Evolutionary conservation across 2,329 filamentous ascomycete species (phyloP), one percentile per base, ranked within the genome.

Genomic region (Colletotrichum simmondsii): DNA sequence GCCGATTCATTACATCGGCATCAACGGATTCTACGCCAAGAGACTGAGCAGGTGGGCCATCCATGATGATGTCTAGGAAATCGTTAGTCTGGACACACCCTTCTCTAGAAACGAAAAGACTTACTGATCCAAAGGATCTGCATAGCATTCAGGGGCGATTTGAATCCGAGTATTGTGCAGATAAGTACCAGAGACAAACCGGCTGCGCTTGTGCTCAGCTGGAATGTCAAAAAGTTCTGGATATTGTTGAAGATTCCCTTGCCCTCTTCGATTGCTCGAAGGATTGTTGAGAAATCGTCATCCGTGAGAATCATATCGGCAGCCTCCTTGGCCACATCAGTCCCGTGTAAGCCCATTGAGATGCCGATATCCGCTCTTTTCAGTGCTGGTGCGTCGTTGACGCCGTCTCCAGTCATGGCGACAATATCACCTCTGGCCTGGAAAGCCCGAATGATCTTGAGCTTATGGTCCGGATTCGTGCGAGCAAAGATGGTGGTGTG

Each of bases 241-340:
- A 99, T 98, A 82, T 99, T 99, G 89, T 97, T 98, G 84, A 99
- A 99, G 77, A 99, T 99, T 68, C 95, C 97, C 83, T 99, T 99
- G 83, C 97, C 97, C 85, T 99, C 97, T 82, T 99, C 97, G 74
- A 99, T 99, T 35, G 97, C 97, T 72, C 92, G 94, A 12, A 99
- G 88, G 75, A 99, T 99, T 5, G 94, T 97, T 0, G 93, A 94
- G 81, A 97, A 97, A 82, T 97, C 93, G 81, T 97, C 94, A 77
- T 97, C 94, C 0, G 94, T 97, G 65, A 97, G 85, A 75, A 97
- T 96, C 94, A 97, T 97, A 79, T 97, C 94, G n/a, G 94, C 92
- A 11, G 94, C 94, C 82, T 97, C 97, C 85, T 99, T 99, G 75
- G 97, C 97, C 53, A 99, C 97, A 79, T 99, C 97, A 2, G 97